Conservation (phyloP, 805 yeast genomes). For the Schwanniomyces pseudopolymorphus region DNA sequence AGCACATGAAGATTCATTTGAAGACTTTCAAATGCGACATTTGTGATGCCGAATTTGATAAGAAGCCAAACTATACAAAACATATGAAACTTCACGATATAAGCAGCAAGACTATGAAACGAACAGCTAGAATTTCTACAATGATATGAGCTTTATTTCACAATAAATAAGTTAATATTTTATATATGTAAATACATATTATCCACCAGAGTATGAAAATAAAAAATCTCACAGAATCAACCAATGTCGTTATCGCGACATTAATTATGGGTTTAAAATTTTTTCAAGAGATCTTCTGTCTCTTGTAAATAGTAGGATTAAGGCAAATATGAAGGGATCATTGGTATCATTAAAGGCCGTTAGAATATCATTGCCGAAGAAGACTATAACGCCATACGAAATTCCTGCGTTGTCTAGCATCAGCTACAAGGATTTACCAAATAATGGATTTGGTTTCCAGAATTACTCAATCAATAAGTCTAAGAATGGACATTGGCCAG, state of each 20-base stretch:
- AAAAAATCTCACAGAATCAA: not conserved
- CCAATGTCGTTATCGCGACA: not conserved
- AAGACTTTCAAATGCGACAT: slow-evolving; percentile 49
- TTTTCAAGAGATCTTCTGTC: not conserved
- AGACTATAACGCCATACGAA: slow-evolving; percentile 17
- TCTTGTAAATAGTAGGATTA: not conserved
- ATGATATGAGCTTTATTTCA: not conserved
- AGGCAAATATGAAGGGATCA: slow-evolving; percentile 24
- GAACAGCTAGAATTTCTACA: not conserved
- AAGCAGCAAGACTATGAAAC: not conserved
- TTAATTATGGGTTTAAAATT: not conserved
- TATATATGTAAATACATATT: not conserved
- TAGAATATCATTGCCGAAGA: slow-evolving; percentile 16
- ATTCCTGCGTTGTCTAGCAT: slow-evolving; percentile 30
- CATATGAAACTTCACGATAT: slow-evolving; percentile 12
- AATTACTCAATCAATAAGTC: slow-evolving; percentile 51
- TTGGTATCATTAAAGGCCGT: slow-evolving; percentile 20
- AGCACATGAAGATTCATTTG: slow-evolving; percentile 80
- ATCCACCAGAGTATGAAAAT: not conserved
- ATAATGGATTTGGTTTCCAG: slow-evolving; percentile 33
- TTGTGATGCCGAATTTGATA: slow-evolving; percentile 55
- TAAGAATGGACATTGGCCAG: slow-evolving; percentile 72
- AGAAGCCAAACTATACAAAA: slow-evolving; percentile 11
- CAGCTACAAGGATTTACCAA: slow-evolving; percentile 23
- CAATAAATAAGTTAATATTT: not conserved